Percentiles rank a stretch among this genome's conserved stretches.
phyloP scores from a whole-genome alignment of 129 eudicot species.

The Ambrosia artemisiifolia region DNA sequence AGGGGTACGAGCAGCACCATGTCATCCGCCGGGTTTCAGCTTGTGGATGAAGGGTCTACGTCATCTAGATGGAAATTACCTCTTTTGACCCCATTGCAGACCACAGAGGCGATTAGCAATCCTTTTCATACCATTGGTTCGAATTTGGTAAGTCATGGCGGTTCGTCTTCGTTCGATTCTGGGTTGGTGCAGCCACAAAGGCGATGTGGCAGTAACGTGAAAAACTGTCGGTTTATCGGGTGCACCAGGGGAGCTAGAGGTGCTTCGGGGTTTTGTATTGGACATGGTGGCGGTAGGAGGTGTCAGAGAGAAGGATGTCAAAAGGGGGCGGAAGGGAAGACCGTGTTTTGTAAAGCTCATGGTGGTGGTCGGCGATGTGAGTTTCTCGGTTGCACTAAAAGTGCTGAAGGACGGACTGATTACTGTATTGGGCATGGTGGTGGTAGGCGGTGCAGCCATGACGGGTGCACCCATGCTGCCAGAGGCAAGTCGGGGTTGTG shows the following conservation, averaged over 20 bases:
- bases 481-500: constrained; percentile 87
- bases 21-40: constrained; percentile 30
- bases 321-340: constrained; percentile 86
- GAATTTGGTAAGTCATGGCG: constrained; percentile 12
- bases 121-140: constrained; percentile 14
- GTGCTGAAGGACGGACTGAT: constrained; percentile 87
- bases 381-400: constrained; percentile 76
- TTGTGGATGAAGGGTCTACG: constrained; percentile 75
- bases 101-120: not conserved
- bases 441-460: constrained; percentile 70
- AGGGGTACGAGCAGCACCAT: constrained; percentile 10
- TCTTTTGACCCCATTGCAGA: constrained; percentile 40
- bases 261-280: constrained; percentile 81
- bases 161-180: constrained; percentile 26
- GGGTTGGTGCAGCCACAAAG: constrained; percentile 13
- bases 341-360: constrained; percentile 85
- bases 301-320: constrained; percentile 71
- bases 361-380: constrained; percentile 93
- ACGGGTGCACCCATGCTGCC: constrained; percentile 76
- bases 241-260: constrained; percentile 89
- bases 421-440: constrained; percentile 89
- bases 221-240: constrained; percentile 53
- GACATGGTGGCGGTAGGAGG: constrained; percentile 87
- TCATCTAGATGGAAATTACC: constrained; percentile 67
- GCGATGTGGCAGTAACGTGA: constrained; percentile 43